Percentiles rank a stretch among this genome's conserved stretches.
Evolutionary conservation across 2,329 filamentous ascomycete species (phyloP).

Genomic region (Colletotrichum sp.): DNA sequence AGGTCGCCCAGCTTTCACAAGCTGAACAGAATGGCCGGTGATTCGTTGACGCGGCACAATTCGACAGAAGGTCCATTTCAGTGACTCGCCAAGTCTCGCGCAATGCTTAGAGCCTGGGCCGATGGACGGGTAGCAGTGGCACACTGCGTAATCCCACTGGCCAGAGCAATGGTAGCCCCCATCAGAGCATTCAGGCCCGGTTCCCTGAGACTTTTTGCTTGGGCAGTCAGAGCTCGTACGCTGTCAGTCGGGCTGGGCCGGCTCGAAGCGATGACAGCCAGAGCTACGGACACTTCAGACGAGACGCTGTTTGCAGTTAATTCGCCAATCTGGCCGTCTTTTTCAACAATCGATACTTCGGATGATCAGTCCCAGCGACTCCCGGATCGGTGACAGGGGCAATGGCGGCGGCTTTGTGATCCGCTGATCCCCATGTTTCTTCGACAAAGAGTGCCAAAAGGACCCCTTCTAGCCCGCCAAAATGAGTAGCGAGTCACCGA

Average conservation of each 20-base stretch:
- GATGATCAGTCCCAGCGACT: constrained; percentile 4
- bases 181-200: not conserved
- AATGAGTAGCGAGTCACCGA: not conserved
- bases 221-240: not conserved
- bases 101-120: constrained; percentile 2
- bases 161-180: not conserved
- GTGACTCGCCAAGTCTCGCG: constrained; percentile 13
- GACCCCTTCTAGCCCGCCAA: not conserved
- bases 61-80: not conserved
- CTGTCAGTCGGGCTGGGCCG: not conserved
- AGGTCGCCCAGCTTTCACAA: not conserved
- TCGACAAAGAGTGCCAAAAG: not conserved
- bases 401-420: not conserved
- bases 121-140: not conserved
- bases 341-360: not conserved
- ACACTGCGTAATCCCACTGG: not conserved
- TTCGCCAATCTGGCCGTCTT: not conserved
- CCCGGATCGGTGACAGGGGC: constrained; percentile 13
- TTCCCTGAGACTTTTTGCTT: not conserved
- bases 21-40: not conserved
- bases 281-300: not conserved
- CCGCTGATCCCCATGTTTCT: not conserved
- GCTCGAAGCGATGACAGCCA: not conserved
- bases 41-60: not conserved
- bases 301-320: not conserved